Conservation (phyloP, 352 stramenopile genomes). For the Globisporangium perplexum region DNA sequence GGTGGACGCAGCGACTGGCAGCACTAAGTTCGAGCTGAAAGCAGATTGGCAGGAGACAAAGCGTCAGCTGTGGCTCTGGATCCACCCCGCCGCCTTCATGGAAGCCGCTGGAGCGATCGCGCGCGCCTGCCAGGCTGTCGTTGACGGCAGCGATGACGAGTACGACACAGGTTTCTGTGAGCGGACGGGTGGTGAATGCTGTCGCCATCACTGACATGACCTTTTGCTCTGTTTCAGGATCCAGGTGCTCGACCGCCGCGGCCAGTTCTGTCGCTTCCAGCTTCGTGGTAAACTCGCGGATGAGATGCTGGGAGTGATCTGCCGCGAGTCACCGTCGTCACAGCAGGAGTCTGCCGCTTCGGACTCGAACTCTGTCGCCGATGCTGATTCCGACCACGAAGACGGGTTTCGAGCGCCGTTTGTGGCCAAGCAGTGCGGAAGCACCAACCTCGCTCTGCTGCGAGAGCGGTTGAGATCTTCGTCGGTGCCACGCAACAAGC, state of each 20-base stretch:
- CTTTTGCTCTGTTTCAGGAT: slow-evolving; percentile 16
- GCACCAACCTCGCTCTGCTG: slow-evolving; percentile 11
- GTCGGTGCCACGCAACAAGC: background rate
- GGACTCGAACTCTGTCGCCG: slow-evolving; percentile 8
- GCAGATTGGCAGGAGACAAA: slow-evolving; percentile 38
- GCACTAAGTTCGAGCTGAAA: slow-evolving; percentile 24
- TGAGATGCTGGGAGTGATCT: slow-evolving; percentile 26
- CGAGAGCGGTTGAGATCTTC: slow-evolving; percentile 1
- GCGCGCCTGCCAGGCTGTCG: slow-evolving; percentile 38
- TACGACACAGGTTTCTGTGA: slow-evolving; percentile 1
- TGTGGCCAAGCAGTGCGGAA: slow-evolving; percentile 5
- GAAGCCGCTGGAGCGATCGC: slow-evolving; percentile 58
- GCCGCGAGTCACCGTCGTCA: background rate
- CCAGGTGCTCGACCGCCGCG: slow-evolving; percentile 62
- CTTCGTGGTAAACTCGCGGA: slow-evolving; percentile 48
- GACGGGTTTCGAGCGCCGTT: slow-evolving; percentile 27
- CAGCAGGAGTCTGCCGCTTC: background rate
- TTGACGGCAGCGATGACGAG: slow-evolving; percentile 17
- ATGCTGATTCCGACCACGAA: slow-evolving; percentile 42
- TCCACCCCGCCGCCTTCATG: slow-evolving; percentile 72
- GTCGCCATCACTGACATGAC: background rate
- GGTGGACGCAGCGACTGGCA: background rate
- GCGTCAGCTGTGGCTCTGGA: slow-evolving; percentile 74
- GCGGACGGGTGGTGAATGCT: background rate
- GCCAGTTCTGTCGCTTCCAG: slow-evolving; percentile 56